Base-by-base conservation (phyloP, 2,329 filamentous ascomycete species). In the Drechslerella coelobrocha region DNA sequence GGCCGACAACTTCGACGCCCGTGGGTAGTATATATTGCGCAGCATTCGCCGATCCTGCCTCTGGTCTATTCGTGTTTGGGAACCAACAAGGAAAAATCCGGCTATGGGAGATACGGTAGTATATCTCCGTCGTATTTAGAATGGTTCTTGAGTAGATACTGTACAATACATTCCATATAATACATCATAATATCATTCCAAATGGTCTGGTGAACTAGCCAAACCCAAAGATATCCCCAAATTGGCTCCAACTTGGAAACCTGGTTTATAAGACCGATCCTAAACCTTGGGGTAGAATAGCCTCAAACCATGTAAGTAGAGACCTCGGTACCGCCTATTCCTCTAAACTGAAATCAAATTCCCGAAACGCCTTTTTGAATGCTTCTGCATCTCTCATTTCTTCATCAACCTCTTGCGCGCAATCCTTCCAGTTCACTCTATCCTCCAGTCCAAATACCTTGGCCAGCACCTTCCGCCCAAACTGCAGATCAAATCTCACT, bases 1-100 rank as follows among this genome's bases (percentile, higher is more conserved):
- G 94, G 94, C 94, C 94, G 23, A 99, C 93, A 59, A 86, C 87
- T 73, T 88, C 89, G 78, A 99, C 94, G 62, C 92, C 92, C 0
- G 80, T 99, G 72, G 94, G 94, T 0, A 84, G 91, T 68, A 87
- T 97, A 19, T 74, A 72, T 7, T 57, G 71, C 74, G 90, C 90
- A 1, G 83, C 86, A 0, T 85, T 92, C 68, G 88, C 89, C 2
- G 84, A 84, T 19, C 82, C 81, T 4, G 82, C 83, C 72, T 89
- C 86, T 71, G 84, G 89, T 75, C 78, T 92, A 76, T 78, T 99
- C 73, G 91, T 91, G 9, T 89, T 97, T 56, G 93, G 88, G 17
- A 97, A 96, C 77, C 93, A 97, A 78, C 83, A 84, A 68, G 94
- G 94, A 10, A 92, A 91, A 81, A 89, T 97, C 72, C 85, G 90